These are phyloP conservation scores for Artemisia argyi DNA, from an alignment of 129 eudicot species.

Conservation along the genomic window DNA sequence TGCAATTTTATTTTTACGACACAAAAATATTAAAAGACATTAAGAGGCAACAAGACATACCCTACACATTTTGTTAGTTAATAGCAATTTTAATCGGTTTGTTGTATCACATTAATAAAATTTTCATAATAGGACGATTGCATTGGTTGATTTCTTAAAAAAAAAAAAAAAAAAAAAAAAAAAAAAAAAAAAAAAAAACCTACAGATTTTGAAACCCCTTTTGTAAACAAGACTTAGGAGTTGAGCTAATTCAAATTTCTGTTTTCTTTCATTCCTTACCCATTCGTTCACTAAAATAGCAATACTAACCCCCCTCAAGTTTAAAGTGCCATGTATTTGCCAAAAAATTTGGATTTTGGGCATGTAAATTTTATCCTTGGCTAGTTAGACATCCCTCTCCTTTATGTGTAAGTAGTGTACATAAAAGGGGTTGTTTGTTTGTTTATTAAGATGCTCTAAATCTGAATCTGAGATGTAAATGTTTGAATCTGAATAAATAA, in stretches of 20 bases:
- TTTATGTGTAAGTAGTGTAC: constrained; percentile 56
- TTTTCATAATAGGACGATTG: constrained; percentile 4
- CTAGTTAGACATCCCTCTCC: constrained; percentile 32
- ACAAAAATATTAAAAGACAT: too few relatives aligned
- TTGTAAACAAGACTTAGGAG: constrained; percentile 30
- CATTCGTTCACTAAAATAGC: constrained; percentile 37
- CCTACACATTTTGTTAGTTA: too few relatives aligned
- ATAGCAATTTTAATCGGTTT: constrained; percentile 1
- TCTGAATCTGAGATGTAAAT: too few relatives aligned
- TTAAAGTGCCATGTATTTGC: constrained; percentile 39
- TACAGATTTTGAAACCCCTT: constrained; percentile 3
- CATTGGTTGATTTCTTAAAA: neutral
- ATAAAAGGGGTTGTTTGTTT: too few relatives aligned
- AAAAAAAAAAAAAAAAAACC: too few relatives aligned
- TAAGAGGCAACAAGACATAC: too few relatives aligned
- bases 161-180: too few relatives aligned
- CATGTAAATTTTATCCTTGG: constrained; percentile 47
- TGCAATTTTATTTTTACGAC: too few relatives aligned
- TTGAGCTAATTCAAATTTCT: constrained; percentile 27
- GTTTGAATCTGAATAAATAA: too few relatives aligned
- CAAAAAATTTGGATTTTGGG: constrained; percentile 59
- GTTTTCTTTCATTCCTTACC: constrained; percentile 26
- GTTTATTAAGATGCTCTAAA: too few relatives aligned
- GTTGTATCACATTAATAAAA: neutral
- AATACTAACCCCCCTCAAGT: constrained; percentile 42